Base-by-base conservation (phyloP, 2,329 filamentous ascomycete species). In the Phaeosphaeriaceae sp. region DNA sequence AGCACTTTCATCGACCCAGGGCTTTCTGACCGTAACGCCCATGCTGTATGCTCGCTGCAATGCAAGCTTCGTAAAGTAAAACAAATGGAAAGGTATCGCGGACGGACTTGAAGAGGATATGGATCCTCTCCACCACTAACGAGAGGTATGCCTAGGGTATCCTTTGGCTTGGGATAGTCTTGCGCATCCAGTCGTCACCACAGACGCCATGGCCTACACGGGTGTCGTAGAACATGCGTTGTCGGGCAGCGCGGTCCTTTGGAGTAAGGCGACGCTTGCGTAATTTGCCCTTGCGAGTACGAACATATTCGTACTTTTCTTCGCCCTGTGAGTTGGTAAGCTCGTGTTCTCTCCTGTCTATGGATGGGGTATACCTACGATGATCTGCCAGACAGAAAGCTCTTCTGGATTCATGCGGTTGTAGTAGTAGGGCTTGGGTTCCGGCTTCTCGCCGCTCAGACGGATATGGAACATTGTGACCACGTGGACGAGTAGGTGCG, bases 181-280 rank as follows among this genome's bases (percentile, higher is more conserved):
- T 64, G 15, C 65, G 58, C 66, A 69, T 69, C 65, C 66, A 69
- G 27, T 69, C 66, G 22, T 69, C 66, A 7, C 66, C 66, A 17
- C 67, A 58, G 20, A 69, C 62, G 7, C 58, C 63, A 51, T 67
- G 58, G 2, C 65, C 63, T 15, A 62, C 61, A 6, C 66, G 57
- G 11, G 59, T 58, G 15, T 69, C 66, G 47, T 64, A 69, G 49
- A 69, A 67, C 47, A 57, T 51, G 22, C 60, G 57, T 31, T 67
- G 65, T 41, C 44, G 60, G 24, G 54, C 51, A 20, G 53, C 54
- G 19, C 63, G 61, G 40, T 69, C 52, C 24, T 48, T 48, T 13
- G 48, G 54, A 22, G 4, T 61, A 17, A 69, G 54, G 42, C 57
- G 58, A n/a, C 53, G 61, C 51, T 57, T 66, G n/a, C 58, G 60